Evolutionary conservation across 768 basidiomycete species (phyloP), one percentile per base, ranked within the genome.

Genomic region (Asterophora lycoperdoides): DNA sequence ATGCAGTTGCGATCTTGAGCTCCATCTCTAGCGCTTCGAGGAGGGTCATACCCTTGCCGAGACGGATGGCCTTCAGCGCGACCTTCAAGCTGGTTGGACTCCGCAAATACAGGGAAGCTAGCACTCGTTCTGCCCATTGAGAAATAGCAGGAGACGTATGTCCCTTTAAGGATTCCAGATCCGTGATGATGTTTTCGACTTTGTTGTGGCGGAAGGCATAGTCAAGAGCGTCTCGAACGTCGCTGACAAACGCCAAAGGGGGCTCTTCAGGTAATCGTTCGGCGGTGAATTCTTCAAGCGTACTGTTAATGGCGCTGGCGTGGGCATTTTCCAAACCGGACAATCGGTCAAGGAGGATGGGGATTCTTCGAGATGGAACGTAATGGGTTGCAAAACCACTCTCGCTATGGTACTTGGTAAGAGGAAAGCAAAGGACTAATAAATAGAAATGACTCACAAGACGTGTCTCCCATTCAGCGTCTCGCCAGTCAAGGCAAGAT

Each of bases 51-150:
- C 68, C 67, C 57, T 73, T 79, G n/a, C 91, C 93, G 50, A 71
- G 70, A 40, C 86, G 81, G 46, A 93, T 78, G 1, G 90, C 89
- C 57, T 77, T 70, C 17, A 98, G 73, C n/a, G 94, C 80, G 30
- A 98, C 86, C 64, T 89, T 90, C 56, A 97, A 75, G 57, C 92
- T 93, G 1, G 94, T 96, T 9, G 95, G 95, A 67, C 93, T 93
- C 35, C 91, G 80, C 56, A 77, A 55, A 34, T 79, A 71, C 49
- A 99, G 68, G 28, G 71, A 69, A 11, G 72, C 68, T 49, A 89
- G 65, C 3, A 93, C 92, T 48, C 76, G 64, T 49, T 70, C 65
- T 5, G 95, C 94, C 93, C 94, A 98, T 35, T 67, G 61, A 42
- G 73, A 73, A 43, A 93, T 72, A 9, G 65, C 68, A 37, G 67